Conservation (phyloP, 495 filamentous ascomycete genomes). For the Tetracladium setigerum region DNA sequence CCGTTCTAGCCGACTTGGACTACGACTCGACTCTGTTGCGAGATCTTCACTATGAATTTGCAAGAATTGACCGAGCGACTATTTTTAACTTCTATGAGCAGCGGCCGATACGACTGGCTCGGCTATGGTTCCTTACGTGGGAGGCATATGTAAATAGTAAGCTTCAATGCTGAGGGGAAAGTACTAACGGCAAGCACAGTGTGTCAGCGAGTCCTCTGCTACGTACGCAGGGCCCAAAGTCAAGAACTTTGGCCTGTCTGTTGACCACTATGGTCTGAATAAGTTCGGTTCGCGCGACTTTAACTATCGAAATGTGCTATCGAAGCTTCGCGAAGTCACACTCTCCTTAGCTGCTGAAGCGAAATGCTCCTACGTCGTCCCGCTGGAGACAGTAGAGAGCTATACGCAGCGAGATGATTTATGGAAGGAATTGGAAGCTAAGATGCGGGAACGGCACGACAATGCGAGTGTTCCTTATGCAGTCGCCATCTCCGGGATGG, state of each 20-base stretch:
- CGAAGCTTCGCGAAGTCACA: conserved; percentile 9
- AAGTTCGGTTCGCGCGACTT: conserved; percentile 15
- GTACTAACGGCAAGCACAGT: background rate
- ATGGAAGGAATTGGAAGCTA: background rate
- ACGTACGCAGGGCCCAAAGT: conserved; percentile 9
- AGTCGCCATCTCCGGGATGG: conserved; percentile 11
- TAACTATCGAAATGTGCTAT: conserved; percentile 12
- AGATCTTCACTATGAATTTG: conserved; percentile 13
- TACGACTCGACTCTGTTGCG: conserved; percentile 15
- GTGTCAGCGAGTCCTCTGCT: conserved; percentile 2
- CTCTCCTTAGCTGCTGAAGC: background rate
- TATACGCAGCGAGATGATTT: background rate
- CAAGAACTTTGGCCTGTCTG: conserved; percentile 18
- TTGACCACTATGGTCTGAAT: conserved; percentile 20
- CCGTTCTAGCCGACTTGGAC: conserved; percentile 12
- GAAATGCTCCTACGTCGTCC: background rate
- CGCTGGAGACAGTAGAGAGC: background rate
- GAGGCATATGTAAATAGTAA: background rate
- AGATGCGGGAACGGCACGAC: background rate
- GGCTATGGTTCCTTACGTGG: background rate
- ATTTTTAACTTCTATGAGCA: background rate
- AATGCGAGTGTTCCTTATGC: background rate
- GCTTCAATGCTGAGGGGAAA: background rate
- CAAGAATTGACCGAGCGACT: background rate
- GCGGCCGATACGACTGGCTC: background rate